phyloP scores from a whole-genome alignment of 169 alveolate genomes.

The Miamiensis avidus region DNA sequence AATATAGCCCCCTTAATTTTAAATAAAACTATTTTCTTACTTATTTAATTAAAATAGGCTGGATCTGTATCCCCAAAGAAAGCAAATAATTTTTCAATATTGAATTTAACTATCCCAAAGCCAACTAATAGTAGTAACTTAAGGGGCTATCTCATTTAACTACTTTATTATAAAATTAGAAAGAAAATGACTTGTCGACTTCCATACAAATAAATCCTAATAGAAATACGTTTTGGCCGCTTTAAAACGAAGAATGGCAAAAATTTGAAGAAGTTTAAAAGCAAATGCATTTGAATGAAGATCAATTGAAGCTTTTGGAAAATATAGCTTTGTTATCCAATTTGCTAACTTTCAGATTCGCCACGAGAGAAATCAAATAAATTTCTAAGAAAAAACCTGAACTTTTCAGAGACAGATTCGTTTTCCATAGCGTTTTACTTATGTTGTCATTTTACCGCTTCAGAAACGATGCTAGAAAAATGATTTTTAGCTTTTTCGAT shows the following conservation, averaged over 20 bases:
- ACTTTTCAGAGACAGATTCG: slow-evolving; percentile 12
- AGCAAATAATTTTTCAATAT: slow-evolving; percentile 40
- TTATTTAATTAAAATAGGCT: slow-evolving; percentile 9
- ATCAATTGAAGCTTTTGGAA: slow-evolving; percentile 40
- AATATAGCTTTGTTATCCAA: slow-evolving; percentile 43
- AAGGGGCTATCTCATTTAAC: background rate
- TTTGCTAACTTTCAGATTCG: slow-evolving; percentile 35
- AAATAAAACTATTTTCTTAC: background rate
- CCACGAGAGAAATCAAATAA: slow-evolving; percentile 40
- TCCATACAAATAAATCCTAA: background rate
- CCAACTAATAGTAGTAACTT: background rate
- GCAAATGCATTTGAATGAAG: slow-evolving; percentile 31
- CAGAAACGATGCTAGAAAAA: slow-evolving; percentile 30
- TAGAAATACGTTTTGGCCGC: slow-evolving; percentile 40
- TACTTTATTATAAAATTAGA: background rate
- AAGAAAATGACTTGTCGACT: slow-evolving; percentile 27
- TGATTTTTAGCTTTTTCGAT: slow-evolving; percentile 26
- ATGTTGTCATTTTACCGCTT: slow-evolving; percentile 26
- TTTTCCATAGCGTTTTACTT: slow-evolving; percentile 11
- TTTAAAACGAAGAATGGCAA: slow-evolving; percentile 45
- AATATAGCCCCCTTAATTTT: slow-evolving; percentile 7
- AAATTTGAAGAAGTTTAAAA: slow-evolving; percentile 28
- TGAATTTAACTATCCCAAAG: slow-evolving; percentile 28
- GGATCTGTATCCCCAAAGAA: slow-evolving; percentile 42
- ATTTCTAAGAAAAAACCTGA: slow-evolving; percentile 19